Base-by-base conservation (phyloP, 441 rosid species). In the Gossypium gossypioides region DNA sequence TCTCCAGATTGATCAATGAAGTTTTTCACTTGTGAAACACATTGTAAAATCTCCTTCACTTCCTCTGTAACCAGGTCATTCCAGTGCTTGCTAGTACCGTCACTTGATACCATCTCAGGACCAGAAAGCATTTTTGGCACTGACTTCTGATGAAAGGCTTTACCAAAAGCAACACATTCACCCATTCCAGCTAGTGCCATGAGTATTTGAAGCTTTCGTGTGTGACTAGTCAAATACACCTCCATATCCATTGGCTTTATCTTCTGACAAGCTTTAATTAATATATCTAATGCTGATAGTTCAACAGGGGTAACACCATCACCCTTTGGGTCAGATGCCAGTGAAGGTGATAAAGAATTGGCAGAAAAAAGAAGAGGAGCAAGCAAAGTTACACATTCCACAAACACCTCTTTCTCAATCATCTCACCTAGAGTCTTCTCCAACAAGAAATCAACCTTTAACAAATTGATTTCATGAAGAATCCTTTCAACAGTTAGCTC, bases 161-260 rank as follows among this genome's bases (percentile, higher is more conserved):
- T 83, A 76, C 75, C 52, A 42, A 76, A 69, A 77, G 52, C 78
- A 79, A 72, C 65, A 78, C 75, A 75, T 74, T 77, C 83, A 77
- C 79, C 84, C 80, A 84, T 77, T 65, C 91, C 91, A 74, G 87
- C 84, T 63, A 84, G 75, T 54, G 78, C 84, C 88, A 85, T 73
- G 72, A 96, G 88, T 72, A 93, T 74, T 78, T 89, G 88, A 81
- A 96, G 87, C 85, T 96, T 96, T 77, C 97, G 79, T 72, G 81
- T 81, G 69, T 87, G 96, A 85, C 92, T 86, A 73, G 81, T 90
- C 81, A 91, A 77, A 83, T 79, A 84, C 56, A 89, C 82, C 79
- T 90, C 99, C 67, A 65, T 65, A 73, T 89, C 80, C 76, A 79
- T 83, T 59, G 90, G 86, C 63, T 86, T 84, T 78, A 81, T 76